phyloP scores from a whole-genome alignment of 2,329 filamentous ascomycete genomes.

The Corinectria fuckeliana region DNA sequence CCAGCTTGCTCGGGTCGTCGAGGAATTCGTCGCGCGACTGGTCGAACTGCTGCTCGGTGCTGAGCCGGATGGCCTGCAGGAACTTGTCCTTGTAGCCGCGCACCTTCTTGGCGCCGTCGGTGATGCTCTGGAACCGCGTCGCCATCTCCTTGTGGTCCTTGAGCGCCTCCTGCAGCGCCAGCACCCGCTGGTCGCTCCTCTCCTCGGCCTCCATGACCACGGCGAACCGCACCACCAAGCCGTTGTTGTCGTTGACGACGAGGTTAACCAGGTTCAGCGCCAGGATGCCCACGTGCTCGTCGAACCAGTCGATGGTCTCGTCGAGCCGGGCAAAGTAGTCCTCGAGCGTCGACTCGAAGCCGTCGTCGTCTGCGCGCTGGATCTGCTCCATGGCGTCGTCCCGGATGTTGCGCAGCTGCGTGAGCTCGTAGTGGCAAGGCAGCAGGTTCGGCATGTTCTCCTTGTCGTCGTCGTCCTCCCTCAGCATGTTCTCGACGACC shows the following conservation, averaged over 20 bases:
- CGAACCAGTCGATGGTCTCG: conserved; percentile 90
- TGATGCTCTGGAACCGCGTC: conserved; percentile 91
- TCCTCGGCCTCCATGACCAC: conserved; percentile 95
- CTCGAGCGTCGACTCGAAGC: conserved; percentile 81
- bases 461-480: conserved; percentile 81
- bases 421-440: conserved; percentile 89
- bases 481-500: conserved; percentile 78
- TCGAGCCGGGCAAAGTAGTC: conserved; percentile 91
- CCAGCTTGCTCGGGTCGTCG: conserved; percentile 80
- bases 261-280: conserved; percentile 90
- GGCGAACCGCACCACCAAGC: conserved; percentile 88
- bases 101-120: conserved; percentile 87
- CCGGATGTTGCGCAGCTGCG: conserved; percentile 87
- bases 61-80: conserved; percentile 76
- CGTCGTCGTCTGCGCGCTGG: conserved; percentile 72
- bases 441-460: conserved; percentile 94
- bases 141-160: conserved; percentile 96
- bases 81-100: conserved; percentile 98
- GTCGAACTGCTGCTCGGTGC: conserved; percentile 76
- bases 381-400: conserved; percentile 98
- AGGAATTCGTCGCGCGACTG: conserved; percentile 77
- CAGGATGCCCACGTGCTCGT: conserved; percentile 88
- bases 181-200: conserved; percentile 90
- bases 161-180: conserved; percentile 91
- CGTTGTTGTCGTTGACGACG: conserved; percentile 84